These are phyloP conservation scores for Wallacemonas rigidus DNA, from an alignment of 208 protist species.

Conservation along the genomic window DNA sequence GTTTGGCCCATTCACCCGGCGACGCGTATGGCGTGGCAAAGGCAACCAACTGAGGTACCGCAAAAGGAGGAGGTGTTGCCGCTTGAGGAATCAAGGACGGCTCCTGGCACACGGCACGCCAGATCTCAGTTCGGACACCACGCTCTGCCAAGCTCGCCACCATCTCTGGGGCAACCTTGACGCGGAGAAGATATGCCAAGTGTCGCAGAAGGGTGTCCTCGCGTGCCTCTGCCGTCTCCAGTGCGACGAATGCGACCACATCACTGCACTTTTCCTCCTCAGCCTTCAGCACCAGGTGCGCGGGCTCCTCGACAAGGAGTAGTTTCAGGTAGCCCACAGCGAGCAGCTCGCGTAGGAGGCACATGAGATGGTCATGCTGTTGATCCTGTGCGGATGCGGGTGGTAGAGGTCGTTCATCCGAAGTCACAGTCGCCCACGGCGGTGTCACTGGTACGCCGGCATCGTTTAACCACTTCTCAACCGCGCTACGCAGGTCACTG, in stretches of 20 bases:
- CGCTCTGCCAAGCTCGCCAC: constrained; percentile 3
- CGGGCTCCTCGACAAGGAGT: constrained; percentile 41
- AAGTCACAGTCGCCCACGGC: neutral
- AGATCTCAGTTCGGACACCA: neutral
- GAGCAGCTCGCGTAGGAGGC: constrained; percentile 3
- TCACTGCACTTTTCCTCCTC: constrained; percentile 10
- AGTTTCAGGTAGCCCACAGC: constrained; percentile 58
- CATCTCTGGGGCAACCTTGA: constrained; percentile 6
- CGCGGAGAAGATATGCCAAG: constrained; percentile 53
- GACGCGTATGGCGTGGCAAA: constrained; percentile 20
- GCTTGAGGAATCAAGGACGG: neutral
- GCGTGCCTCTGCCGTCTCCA: constrained; percentile 31
- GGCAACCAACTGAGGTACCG: constrained; percentile 8
- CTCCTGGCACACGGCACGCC: neutral
- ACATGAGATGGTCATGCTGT: neutral
- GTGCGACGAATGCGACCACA: constrained; percentile 1
- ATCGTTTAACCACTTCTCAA: neutral
- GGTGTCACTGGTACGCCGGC: neutral
- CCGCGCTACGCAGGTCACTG: neutral
- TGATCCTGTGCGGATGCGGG: neutral
- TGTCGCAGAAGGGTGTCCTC: constrained; percentile 45
- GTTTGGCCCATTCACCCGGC: constrained; percentile 29
- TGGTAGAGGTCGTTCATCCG: neutral
- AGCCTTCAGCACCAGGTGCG: constrained; percentile 16
- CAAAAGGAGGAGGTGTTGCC: neutral